A percentile compares a stretch with the other conserved stretches of the same genome.
phyloP scores from a whole-genome alignment of 371 early-diverging fungal species.

The Zychaea mexicana region DNA sequence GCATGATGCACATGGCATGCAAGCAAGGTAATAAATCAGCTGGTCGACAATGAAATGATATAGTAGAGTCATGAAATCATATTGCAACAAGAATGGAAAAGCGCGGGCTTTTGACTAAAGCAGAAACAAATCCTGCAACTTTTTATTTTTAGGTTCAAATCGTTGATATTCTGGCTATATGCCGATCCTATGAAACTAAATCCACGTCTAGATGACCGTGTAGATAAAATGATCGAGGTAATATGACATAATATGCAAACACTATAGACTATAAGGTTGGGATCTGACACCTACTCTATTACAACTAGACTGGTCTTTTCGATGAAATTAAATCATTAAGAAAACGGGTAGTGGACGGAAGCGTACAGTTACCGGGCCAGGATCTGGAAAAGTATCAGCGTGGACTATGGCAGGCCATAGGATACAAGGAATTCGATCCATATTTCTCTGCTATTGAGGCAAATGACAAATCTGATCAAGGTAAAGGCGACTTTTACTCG shows the following conservation, averaged over 20 bases:
- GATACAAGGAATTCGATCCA: constrained; percentile 81
- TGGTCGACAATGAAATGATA: no score
- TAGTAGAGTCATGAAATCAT: no score
- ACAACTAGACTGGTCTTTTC: constrained; percentile 73
- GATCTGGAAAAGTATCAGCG: constrained; percentile 67
- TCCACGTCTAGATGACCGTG: constrained; percentile 79
- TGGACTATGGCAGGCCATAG: constrained; percentile 85
- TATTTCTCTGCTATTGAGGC: constrained; percentile 63
- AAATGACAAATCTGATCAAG: constrained; percentile 7
- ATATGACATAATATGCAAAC: no score
- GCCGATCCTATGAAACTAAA: constrained; percentile 69
- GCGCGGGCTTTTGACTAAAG: no score
- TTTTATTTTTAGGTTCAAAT: constrained; percentile 28
- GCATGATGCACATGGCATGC: constrained; percentile 28
- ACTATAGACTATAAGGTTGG: no score
- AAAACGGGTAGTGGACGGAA: constrained; percentile 48
- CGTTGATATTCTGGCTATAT: constrained; percentile 88
- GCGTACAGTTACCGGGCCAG: constrained; percentile 38
- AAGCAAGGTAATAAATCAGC: constrained; percentile 39
- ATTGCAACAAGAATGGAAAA: no score
- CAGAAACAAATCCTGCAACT: no score
- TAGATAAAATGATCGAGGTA: constrained; percentile 85
- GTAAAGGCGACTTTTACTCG: constrained; percentile 1
- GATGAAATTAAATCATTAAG: constrained; percentile 78
- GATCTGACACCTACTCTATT: no score